Percentiles rank a stretch among this genome's conserved stretches.
These are phyloP conservation scores for Mucor piriformis DNA, from an alignment of 371 early-diverging fungal species.

Conservation along the genomic window DNA sequence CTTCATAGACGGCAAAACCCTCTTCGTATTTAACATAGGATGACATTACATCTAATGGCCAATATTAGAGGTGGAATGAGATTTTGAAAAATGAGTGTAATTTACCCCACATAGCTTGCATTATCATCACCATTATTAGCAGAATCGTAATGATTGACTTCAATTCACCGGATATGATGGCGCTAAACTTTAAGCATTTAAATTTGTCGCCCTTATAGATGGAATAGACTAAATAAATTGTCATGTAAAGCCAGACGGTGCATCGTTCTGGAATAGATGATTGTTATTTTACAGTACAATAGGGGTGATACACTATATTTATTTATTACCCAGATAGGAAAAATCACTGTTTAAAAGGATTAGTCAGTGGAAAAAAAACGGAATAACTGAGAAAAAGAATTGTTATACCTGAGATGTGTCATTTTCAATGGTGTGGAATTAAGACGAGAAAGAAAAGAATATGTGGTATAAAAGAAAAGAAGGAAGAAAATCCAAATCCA, in stretches of 20 bases:
- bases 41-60: conserved; percentile 29
- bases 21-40: conserved; percentile 44
- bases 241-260: conserved; percentile 27
- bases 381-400: not conserved
- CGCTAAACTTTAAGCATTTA: conserved; percentile 27
- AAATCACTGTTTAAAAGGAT: conserved; percentile 36
- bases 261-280: conserved; percentile 24
- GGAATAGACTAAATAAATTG: conserved; percentile 22
- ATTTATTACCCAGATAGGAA: conserved; percentile 40
- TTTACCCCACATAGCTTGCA: conserved; percentile 42
- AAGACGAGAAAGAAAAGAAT: conserved; percentile 1
- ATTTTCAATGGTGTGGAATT: too few relatives aligned
- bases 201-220: conserved; percentile 33
- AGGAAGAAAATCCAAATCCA: not conserved
- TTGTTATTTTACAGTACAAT: too few relatives aligned
- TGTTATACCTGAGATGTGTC: conserved; percentile 44
- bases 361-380: not conserved
- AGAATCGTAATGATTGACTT: conserved; percentile 43
- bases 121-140: conserved; percentile 30
- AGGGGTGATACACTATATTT: too few relatives aligned
- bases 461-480: not conserved
- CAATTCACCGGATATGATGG: conserved; percentile 38
- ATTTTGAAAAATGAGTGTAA: not conserved
- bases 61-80: not conserved
- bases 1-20: conserved; percentile 30